A percentile compares a stretch with the other conserved stretches of the same genome.
Conservation (phyloP, 169 alveolate genomes). For the Plasmodium coatneyi region DNA sequence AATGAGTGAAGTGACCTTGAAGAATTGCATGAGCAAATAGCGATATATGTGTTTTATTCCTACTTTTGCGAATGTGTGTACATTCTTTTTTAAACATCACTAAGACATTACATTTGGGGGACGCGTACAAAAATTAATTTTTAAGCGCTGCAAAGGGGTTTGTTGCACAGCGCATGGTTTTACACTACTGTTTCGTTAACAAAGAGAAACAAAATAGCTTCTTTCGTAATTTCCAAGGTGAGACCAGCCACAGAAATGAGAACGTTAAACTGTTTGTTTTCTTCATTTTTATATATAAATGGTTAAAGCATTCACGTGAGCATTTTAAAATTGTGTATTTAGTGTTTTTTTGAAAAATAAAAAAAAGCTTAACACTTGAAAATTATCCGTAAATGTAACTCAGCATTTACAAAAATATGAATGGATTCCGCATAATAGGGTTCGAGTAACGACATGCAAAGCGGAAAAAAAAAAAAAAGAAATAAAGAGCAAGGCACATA, state of each 20-base stretch:
- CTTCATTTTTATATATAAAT: neutral
- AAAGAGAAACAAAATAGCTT: neutral
- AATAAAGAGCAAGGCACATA: neutral
- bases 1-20: neutral
- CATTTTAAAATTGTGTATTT: neutral
- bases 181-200: neutral
- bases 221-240: neutral
- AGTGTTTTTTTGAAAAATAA: neutral
- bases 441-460: neutral
- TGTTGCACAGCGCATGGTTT: neutral
- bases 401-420: neutral
- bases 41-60: neutral
- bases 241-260: neutral
- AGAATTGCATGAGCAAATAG: neutral
- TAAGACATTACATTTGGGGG: neutral
- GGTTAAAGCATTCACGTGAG: neutral
- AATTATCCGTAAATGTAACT: neutral
- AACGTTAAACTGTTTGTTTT: neutral
- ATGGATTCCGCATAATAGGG: neutral
- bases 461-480: neutral
- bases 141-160: neutral
- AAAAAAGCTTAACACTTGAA: neutral
- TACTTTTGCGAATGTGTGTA: neutral
- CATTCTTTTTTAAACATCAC: neutral
- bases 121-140: neutral